phyloP scores from a whole-genome alignment of 805 yeast genomes.

The Blastobotrys robertii region DNA sequence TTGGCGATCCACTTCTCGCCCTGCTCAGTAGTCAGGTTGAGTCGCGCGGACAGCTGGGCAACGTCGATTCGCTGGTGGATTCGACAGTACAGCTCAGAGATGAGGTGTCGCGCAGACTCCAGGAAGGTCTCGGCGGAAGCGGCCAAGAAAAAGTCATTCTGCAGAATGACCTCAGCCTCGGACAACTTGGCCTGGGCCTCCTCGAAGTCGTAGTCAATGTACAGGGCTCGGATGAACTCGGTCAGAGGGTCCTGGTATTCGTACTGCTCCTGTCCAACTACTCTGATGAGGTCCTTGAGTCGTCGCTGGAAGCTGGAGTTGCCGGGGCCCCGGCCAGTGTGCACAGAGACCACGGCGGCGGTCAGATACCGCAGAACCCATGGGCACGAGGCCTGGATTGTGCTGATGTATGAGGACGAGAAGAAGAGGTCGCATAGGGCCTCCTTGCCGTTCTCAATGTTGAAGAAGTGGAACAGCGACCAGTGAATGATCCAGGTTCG shows the following conservation, averaged over 20 bases:
- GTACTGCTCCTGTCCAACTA: constrained; percentile 51
- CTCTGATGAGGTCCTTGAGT: constrained; percentile 47
- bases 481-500: constrained; percentile 65
- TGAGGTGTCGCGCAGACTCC: constrained; percentile 39
- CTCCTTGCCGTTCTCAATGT: constrained; percentile 42
- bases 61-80: constrained; percentile 44
- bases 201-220: constrained; percentile 50
- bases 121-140: constrained; percentile 33
- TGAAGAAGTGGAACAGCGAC: constrained; percentile 55
- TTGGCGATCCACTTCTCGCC: constrained; percentile 44
- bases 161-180: constrained; percentile 39
- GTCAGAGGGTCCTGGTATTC: constrained; percentile 61
- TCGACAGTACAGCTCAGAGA: constrained; percentile 45
- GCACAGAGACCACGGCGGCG: constrained; percentile 40
- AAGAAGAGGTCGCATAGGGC: constrained; percentile 48
- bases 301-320: constrained; percentile 38
- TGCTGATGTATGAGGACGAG: constrained; percentile 49
- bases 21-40: constrained; percentile 37
- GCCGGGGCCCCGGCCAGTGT: constrained; percentile 22
- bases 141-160: constrained; percentile 49
- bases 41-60: constrained; percentile 34
- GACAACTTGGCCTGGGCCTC: constrained; percentile 39
- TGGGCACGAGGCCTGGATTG: constrained; percentile 63
- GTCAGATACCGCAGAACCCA: constrained; percentile 60
- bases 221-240: constrained; percentile 43